Evolutionary conservation across 306 rosid genomes (phyloP), one percentile per base, ranked within the genome.

Genomic region (Arachis stenosperma): DNA sequence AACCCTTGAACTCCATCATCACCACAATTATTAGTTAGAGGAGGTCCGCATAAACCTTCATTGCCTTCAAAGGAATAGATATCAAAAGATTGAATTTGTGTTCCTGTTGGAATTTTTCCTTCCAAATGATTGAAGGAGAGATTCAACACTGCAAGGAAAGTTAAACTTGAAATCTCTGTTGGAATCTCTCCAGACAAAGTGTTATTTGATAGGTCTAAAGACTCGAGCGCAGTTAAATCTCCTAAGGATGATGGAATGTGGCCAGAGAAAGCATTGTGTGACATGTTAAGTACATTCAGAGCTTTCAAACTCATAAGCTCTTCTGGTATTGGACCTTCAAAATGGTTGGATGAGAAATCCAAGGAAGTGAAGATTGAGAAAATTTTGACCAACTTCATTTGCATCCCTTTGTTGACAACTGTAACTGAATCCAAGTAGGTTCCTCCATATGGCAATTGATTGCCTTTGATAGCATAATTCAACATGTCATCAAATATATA

Each of bases 71-170:
- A 84, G 9, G 78, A 78, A 52, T 29, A 30, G 22, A 22, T 41
- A 5, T 15, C 11, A 51, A 84, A 81, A 17, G 78, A 5, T 2
- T 30, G 54, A 17, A 83, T 48, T 53, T 84, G 87, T 36, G 70
- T 62, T 2, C 77, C 63, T 0, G 17, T 39, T 7, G 75, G 78
- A 58, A 84, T 84, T 57, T 1, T 51, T 8, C 86, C 80, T 5
- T 10, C 75, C 51, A 84, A 47, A n/a, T 50, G 78, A 68, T 84
- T 84, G 12, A 53, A 41, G 0, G 84, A 84, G n/a, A 84, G 82
- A 7, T 84, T 78, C 9, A 81, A 10, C 9, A 65, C 11, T 2
- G 71, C 10, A 6, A 81, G 75, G 13, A 81, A 85, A 12, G 10
- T 14, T 0, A 82, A 69, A 0, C 8, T 46, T 69, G 78, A 66